phyloP scores from a whole-genome alignment of 2,329 filamentous ascomycete species.

The Cordyceps javanica region DNA sequence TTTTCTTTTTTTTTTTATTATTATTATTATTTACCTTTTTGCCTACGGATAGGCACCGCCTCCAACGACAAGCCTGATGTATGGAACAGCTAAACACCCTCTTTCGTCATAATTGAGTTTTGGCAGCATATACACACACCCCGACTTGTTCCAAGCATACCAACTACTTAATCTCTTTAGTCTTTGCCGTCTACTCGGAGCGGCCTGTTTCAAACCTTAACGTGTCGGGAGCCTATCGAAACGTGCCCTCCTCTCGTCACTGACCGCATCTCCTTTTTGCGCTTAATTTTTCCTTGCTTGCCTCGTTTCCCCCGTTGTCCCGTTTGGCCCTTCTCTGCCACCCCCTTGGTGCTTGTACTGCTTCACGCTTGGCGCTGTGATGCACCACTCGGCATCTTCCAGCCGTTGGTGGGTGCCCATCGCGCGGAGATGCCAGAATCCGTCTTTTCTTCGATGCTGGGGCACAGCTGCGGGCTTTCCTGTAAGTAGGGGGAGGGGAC shows the following conservation, averaged over 20 bases:
- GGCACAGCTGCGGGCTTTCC: background rate
- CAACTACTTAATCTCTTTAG: too few species aligned
- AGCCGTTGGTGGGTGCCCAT: slow-evolving; percentile 10
- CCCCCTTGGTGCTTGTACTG: slow-evolving; percentile 7
- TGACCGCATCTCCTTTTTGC: background rate
- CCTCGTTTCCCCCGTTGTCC: background rate
- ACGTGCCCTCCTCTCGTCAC: background rate
- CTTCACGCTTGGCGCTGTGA: background rate
- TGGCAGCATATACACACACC: background rate
- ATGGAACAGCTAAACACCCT: too few species aligned
- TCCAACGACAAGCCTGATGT: too few species aligned
- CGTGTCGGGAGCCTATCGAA: background rate
- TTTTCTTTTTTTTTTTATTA: too few species aligned
- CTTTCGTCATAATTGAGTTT: too few species aligned
- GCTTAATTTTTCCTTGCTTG: background rate
- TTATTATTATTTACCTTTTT: too few species aligned
- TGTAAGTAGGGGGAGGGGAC: background rate
- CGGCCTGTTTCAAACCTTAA: slow-evolving; percentile 3
- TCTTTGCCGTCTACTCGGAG: background rate
- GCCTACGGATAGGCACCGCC: too few species aligned
- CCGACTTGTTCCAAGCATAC: too few species aligned
- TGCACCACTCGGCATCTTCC: slow-evolving; percentile 7
- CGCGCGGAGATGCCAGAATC: background rate
- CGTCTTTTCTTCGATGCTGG: background rate
- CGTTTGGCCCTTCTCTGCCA: slow-evolving; percentile 1